Evolutionary conservation across 371 early-diverging fungal genomes (phyloP), one percentile per base, ranked within the genome.

Genomic region (Saksenaea oblongispora): DNA sequence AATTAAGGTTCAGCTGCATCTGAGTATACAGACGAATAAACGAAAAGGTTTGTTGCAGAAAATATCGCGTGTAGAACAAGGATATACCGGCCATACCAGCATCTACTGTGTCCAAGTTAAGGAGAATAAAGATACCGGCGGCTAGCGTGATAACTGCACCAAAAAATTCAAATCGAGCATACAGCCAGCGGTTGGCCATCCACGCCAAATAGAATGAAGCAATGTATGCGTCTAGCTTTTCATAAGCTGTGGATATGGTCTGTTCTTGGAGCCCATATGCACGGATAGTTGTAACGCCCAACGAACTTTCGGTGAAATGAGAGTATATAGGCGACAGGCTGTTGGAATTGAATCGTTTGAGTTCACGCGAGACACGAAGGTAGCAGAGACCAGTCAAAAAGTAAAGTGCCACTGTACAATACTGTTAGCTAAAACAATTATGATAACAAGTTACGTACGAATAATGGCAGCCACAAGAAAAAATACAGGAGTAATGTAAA

Each of bases 151-250:
- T 88, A 13, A 85, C 26, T 0, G 91, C 87, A 18, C 90, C 90
- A 34, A 87, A 79, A 5, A 87, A 58, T 37, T 93, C 94, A 54
- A 90, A 84, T 34, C 97, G 91, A 26, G 68, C 62, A 28, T 73
- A 69, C 1, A 95, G 79, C 97, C 96, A 95, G 54, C 95, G 87
- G 73, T 95, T 95, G 56, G 89, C 84, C 62, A 88, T 90, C 93
- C 95, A 94, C 37, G 91, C 65, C 44, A 82, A 82, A 61, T 91
- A 95, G 70, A 85, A 94, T 1, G 95, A 87, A 7, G 92, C 75
- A 70, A 89, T 84, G 70, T 89, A 84, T 28, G 73, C 62, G 63
- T 92, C 89, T 27, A 91, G 55, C 28, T 80, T 74, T 18, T 73
- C 68, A 66, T 86, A 82, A 4, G 90, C 76, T 13, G 82, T 74